phyloP scores from a whole-genome alignment of 805 yeast species.

The Nakazawaea ambrosiae region DNA sequence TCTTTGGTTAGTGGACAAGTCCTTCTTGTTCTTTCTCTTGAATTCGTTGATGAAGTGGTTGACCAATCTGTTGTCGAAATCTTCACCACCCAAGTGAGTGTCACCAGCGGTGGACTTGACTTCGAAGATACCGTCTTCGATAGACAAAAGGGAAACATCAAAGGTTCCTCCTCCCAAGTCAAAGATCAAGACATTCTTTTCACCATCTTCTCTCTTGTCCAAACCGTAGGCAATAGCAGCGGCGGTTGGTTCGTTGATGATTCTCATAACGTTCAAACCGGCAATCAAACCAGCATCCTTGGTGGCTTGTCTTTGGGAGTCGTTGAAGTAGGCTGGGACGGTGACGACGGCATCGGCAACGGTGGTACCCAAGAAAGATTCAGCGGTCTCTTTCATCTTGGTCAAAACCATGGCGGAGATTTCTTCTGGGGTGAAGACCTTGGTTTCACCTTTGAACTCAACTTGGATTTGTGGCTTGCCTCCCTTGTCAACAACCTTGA shows the following conservation, averaged over 20 bases:
- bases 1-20: slow-evolving; percentile 86
- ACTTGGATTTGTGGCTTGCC: slow-evolving; percentile 84
- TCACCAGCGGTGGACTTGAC: slow-evolving; percentile 93
- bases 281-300: slow-evolving; percentile 97
- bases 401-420: slow-evolving; percentile 86
- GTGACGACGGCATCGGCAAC: slow-evolving; percentile 93
- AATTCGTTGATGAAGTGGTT: slow-evolving; percentile 90
- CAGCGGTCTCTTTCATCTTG: slow-evolving; percentile 88
- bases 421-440: slow-evolving; percentile 90
- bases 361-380: slow-evolving; percentile 75
- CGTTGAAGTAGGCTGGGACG: slow-evolving; percentile 96
- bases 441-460: slow-evolving; percentile 77
- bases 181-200: slow-evolving; percentile 84
- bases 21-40: slow-evolving; percentile 97
- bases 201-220: slow-evolving; percentile 67
- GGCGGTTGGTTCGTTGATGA: slow-evolving; percentile 95
- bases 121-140: slow-evolving; percentile 94
- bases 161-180: slow-evolving; percentile 98
- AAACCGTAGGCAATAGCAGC: slow-evolving; percentile 97
- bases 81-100: slow-evolving; percentile 97
- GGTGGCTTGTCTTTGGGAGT: slow-evolving; percentile 97
- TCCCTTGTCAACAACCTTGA: slow-evolving; percentile 63
- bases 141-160: slow-evolving; percentile 87
- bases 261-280: slow-evolving; percentile 89
- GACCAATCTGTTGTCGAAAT: slow-evolving; percentile 94